These are phyloP conservation scores for Fagus crenata DNA, from an alignment of 306 rosid genomes.

Conservation along the genomic window DNA sequence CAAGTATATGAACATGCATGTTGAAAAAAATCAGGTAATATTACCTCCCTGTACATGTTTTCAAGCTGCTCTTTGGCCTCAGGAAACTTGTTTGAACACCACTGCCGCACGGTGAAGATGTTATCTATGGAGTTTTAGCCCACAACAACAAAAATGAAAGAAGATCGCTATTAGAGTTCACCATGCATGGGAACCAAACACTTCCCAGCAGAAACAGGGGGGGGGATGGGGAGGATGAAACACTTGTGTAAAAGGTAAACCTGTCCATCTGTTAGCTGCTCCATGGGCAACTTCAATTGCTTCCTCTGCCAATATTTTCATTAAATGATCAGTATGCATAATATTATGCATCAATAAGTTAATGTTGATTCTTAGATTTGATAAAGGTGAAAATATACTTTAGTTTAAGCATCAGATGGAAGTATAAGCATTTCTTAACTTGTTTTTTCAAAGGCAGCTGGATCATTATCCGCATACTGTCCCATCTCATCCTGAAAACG, in stretches of 20 bases:
- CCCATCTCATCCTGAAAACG: conserved; percentile 68
- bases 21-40: not conserved
- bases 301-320: conserved; percentile 54
- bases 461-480: conserved; percentile 89
- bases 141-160: conserved; percentile 6
- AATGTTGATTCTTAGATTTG: conserved; percentile 4
- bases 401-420: conserved; percentile 18
- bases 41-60: conserved; percentile 81
- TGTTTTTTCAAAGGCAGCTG: conserved; percentile 90
- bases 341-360: not conserved
- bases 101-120: conserved; percentile 75
- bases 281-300: conserved; percentile 77
- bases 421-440: conserved; percentile 51
- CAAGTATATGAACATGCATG: not conserved
- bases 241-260: conserved; percentile 35
- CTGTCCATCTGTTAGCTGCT: conserved; percentile 98
- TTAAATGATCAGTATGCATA: conserved; percentile 32
- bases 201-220: not conserved
- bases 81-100: conserved; percentile 97
- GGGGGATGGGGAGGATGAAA: conserved; percentile 1
- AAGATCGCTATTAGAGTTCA: conserved; percentile 3
- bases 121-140: conserved; percentile 50
- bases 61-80: conserved; percentile 93
- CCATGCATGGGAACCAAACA: conserved; percentile 19
- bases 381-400: conserved; percentile 7